Conservation (phyloP, 202 grass and related monocot species). For the Carex sylvatica region DNA sequence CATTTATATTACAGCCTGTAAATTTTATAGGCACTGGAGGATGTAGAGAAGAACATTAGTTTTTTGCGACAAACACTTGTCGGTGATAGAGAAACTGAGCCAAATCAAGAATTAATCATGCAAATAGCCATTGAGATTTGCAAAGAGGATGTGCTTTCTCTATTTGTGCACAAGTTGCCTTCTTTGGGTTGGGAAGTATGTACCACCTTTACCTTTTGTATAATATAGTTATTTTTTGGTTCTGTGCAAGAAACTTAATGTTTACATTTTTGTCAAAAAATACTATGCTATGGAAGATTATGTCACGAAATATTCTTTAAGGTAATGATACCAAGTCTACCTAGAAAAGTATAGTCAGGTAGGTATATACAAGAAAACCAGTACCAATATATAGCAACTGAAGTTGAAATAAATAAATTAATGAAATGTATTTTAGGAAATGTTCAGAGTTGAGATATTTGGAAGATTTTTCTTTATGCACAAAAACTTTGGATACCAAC, state of each 20-base stretch:
- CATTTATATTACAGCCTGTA: not conserved
- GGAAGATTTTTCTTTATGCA: not conserved
- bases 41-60: constrained; percentile 75
- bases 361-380: not conserved
- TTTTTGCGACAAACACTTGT: constrained; percentile 67
- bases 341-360: not conserved
- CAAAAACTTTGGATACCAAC: not conserved
- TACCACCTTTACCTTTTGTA: constrained; percentile 14
- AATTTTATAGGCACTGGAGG: constrained; percentile 73
- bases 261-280: not conserved
- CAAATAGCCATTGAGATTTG: constrained; percentile 89
- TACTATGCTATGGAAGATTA: not conserved
- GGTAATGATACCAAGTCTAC: not conserved
- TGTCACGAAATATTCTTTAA: not conserved
- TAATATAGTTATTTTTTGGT: not conserved
- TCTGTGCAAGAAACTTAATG: not conserved
- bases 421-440: not conserved
- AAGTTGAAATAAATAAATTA: not conserved
- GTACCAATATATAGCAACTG: not conserved
- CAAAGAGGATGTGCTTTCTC: constrained; percentile 70
- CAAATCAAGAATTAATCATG: constrained; percentile 76
- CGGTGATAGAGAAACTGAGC: constrained; percentile 87
- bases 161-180: constrained; percentile 90
- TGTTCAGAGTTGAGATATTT: not conserved
- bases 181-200: constrained; percentile 93